Percentiles rank a stretch among this genome's conserved stretches.
Conservation (phyloP, 345 rosid species). For the Citrus trifoliata region DNA sequence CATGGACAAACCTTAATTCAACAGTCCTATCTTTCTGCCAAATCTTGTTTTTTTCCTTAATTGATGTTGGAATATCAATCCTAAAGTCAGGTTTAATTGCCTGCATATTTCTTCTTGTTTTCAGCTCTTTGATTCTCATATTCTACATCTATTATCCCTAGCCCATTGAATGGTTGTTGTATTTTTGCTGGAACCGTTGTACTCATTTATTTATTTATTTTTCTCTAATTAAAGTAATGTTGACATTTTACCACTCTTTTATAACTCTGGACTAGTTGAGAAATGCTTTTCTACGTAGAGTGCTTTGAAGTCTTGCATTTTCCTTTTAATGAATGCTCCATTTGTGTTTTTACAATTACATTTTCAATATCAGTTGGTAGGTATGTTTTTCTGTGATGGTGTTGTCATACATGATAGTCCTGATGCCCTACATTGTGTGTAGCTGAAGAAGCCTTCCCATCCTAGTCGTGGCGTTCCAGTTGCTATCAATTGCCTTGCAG, state of each 20-base stretch:
- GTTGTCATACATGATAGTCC: background rate
- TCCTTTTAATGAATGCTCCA: background rate
- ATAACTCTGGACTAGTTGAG: background rate
- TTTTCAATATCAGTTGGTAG: background rate
- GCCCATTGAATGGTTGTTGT: too few relatives aligned
- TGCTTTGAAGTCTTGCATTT: background rate
- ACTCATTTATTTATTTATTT: too few relatives aligned
- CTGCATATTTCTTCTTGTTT: background rate
- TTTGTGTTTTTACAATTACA: background rate
- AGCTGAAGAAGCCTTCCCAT: constrained; percentile 92
- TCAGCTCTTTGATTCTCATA: background rate
- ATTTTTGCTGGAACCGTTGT: background rate
- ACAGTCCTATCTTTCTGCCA: background rate
- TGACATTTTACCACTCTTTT: background rate
- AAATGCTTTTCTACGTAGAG: background rate
- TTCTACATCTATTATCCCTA: background rate
- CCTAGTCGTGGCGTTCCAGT: constrained; percentile 72
- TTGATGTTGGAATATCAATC: background rate
- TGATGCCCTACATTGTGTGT: constrained; percentile 25
- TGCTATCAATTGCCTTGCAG: constrained; percentile 72
- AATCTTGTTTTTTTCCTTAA: background rate
- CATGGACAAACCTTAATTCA: background rate
- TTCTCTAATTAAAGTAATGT: background rate
- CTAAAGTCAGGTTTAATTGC: background rate
- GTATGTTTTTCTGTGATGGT: background rate